Percentiles rank a stretch among this genome's conserved stretches.
Conservation (phyloP, 345 rosid species). For the Chamaenerion angustifolium region DNA sequence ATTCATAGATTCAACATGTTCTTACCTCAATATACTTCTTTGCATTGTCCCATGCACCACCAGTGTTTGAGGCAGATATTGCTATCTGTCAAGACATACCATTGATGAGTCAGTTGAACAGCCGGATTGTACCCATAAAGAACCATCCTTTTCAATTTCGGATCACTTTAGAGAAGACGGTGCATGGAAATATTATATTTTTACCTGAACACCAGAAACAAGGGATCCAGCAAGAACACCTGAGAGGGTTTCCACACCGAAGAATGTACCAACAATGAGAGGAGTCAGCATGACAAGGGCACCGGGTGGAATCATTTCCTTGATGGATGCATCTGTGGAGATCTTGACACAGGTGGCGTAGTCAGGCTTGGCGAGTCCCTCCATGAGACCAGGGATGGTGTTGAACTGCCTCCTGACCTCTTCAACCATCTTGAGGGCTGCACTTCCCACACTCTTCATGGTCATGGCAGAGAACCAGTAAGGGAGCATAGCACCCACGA, state of each 20-base stretch:
- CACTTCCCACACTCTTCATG: constrained; percentile 34
- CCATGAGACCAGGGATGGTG: constrained; percentile 29
- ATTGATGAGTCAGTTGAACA: neutral
- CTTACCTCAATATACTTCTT: constrained; percentile 15
- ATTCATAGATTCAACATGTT: neutral
- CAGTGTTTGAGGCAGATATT: constrained; percentile 14
- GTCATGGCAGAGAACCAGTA: constrained; percentile 40
- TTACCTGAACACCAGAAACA: constrained; percentile 32
- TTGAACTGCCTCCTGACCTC: constrained; percentile 34
- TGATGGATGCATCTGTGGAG: constrained; percentile 30
- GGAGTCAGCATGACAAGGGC: constrained; percentile 35
- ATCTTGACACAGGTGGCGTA: constrained; percentile 35
- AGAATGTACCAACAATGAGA: constrained; percentile 23
- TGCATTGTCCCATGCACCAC: constrained; percentile 17
- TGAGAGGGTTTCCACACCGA: constrained; percentile 29
- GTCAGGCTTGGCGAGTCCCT: constrained; percentile 23
- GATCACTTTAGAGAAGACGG: neutral
- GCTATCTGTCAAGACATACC: constrained; percentile 10
- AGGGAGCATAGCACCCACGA: constrained; percentile 36
- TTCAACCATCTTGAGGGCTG: constrained; percentile 32
- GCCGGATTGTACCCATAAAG: neutral
- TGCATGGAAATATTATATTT: neutral
- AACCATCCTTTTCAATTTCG: neutral
- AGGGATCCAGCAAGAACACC: constrained; percentile 31
- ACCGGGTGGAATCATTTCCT: constrained; percentile 33